These are phyloP conservation scores for Saccharomyces jurei DNA, from an alignment of 805 yeast genomes.

Conservation along the genomic window DNA sequence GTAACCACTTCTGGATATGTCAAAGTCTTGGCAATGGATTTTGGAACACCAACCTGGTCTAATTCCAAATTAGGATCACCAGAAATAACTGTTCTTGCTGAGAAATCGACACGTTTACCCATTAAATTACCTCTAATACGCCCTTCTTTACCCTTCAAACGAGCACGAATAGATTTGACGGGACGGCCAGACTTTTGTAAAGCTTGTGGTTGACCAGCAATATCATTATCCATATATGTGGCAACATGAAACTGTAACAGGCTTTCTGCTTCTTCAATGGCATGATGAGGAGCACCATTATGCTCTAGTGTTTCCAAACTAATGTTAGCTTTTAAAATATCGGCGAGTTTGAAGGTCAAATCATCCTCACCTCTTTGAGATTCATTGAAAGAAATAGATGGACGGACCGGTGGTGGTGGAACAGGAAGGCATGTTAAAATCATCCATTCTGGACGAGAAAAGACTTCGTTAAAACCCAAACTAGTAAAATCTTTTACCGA, in stretches of 20 bases:
- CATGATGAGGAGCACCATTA: conserved; percentile 99
- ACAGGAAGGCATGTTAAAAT: conserved; percentile 95
- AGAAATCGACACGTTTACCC: conserved; percentile 99
- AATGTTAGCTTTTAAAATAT: conserved; percentile 90
- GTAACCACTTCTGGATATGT: conserved; percentile 97
- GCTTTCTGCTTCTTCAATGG: conserved; percentile 91
- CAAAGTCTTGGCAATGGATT: conserved; percentile 88
- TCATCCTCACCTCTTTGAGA: conserved; percentile 99
- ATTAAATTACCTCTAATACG: conserved; percentile 95
- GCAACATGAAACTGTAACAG: conserved; percentile 96
- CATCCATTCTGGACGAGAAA: conserved; percentile 98
- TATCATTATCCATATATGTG: conserved; percentile 98
- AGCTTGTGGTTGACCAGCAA: conserved; percentile 99
- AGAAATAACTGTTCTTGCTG: conserved; percentile 97
- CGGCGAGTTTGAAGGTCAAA: conserved; percentile 93
- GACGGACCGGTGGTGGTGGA: conserved; percentile 99
- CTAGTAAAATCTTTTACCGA: conserved; percentile 71
- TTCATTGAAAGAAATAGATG: conserved; percentile 95
- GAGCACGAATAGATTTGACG: conserved; percentile 96
- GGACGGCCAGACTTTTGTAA: conserved; percentile 98
- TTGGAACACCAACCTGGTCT: conserved; percentile 98
- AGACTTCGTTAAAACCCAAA: conserved; percentile 89
- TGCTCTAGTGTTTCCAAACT: conserved; percentile 95
- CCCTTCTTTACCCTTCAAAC: conserved; percentile 98
- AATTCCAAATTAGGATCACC: conserved; percentile 97